A percentile compares a stretch with the other conserved stretches of the same genome.
These are phyloP conservation scores for Pleurotus pulmonarius DNA, from an alignment of 768 basidiomycete genomes.

Conservation along the genomic window DNA sequence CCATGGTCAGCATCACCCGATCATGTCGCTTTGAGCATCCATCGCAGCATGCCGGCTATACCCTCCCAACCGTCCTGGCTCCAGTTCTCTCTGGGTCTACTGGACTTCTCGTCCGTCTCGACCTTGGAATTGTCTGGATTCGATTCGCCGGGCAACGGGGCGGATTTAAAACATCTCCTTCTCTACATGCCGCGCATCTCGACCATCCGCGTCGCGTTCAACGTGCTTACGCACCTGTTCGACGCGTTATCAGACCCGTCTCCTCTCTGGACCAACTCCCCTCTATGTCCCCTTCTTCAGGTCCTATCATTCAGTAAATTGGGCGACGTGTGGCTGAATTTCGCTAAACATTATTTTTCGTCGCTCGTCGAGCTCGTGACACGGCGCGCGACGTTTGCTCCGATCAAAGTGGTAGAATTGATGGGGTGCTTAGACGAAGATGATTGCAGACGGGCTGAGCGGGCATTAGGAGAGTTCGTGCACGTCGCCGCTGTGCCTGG, in stretches of 20 bases:
- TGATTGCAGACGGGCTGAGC: background rate
- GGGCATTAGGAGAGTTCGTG: background rate
- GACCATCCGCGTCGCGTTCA: background rate
- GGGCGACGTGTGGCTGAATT: background rate
- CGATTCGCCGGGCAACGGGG: background rate
- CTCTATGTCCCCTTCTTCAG: background rate
- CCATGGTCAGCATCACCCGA: background rate
- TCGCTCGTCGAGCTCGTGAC: background rate
- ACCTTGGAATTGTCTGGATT: background rate
- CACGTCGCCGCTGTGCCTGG: background rate
- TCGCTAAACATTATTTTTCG: background rate
- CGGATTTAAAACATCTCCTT: background rate
- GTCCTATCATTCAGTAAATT: background rate
- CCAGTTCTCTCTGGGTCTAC: background rate
- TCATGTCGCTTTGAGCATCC: background rate
- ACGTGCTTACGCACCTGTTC: background rate
- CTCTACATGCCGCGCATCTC: background rate
- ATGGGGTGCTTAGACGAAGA: background rate
- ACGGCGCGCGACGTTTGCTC: background rate
- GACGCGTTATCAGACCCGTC: background rate
- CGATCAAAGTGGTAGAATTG: background rate
- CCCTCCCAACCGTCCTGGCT: background rate
- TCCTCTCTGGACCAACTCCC: background rate
- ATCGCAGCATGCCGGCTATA: background rate
- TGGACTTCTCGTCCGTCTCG: background rate